Base-by-base conservation (phyloP, 2,329 filamentous ascomycete genomes). In the Lecanicillium sp. region DNA sequence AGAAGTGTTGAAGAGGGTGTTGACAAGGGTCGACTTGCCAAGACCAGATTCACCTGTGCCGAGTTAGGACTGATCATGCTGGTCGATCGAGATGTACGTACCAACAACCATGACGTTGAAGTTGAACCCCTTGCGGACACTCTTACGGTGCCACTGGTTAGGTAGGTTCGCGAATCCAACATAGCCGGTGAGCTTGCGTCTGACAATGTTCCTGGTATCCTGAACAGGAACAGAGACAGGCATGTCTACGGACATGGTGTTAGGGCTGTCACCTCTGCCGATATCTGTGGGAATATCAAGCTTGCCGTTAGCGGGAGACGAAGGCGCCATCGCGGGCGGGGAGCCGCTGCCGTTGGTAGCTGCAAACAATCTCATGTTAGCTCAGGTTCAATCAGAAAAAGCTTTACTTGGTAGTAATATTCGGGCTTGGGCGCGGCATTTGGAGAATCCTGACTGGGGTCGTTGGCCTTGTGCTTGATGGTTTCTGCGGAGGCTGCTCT, bases 71-170 rank as follows among this genome's bases (percentile, higher is more conserved):
- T 21, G n/a, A 6, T 21, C 12, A 29, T 14, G 19, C n/a, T 1
- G 8, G 10, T 4, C 32, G 53, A 9, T 40, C 5, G 7, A 4
- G 21, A 11, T 10, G 10, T 20, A 48, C 90, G 65, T 78, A 97
- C 93, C 93, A 72, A 98, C 93, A 71, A 98, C 93, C 93, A 98
- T 98, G 60, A 98, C 93, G 68, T 98, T 98, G 80, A 98, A 98
- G 81, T 97, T 98, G 82, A 98, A 98, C 54, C 93, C 93, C 74
- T 98, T 98, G 67, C 93, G 89, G 63, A 98, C 93, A 82, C 90
- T 96, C 86, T 98, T 98, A 71, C 93, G 91, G 78, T 98, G 93
- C 93, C 93, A 98, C 74, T 98, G 93, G 75, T 98, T 98, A 56
- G 93, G 93, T 66, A 98, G 74, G 70, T 98, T 98, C 69, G 93